Conservation (phyloP, 176 grass and related monocot species). For the Microstegium vimineum region DNA sequence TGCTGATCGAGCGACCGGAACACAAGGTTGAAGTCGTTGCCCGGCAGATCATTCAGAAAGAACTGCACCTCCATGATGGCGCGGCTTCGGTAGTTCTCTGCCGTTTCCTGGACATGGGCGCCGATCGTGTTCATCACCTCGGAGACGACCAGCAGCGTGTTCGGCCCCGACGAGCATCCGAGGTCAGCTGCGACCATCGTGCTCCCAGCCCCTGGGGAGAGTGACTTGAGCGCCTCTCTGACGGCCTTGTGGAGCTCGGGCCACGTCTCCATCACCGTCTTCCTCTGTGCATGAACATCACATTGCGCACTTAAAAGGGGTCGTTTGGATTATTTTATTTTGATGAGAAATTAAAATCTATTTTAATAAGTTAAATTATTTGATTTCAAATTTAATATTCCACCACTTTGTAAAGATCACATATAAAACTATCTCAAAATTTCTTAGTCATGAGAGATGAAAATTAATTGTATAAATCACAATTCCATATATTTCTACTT, state of each 20-base stretch:
- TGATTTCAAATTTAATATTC: no score
- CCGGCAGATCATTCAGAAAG: slow-evolving; percentile 50
- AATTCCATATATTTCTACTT: no score
- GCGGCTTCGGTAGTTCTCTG: not conserved
- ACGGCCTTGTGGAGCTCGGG: slow-evolving; percentile 3
- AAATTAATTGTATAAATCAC: no score
- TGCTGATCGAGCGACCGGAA: slow-evolving; percentile 33
- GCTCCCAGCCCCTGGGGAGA: not conserved
- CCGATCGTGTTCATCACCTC: slow-evolving; percentile 20
- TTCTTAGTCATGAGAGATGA: no score
- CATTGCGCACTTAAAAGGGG: no score
- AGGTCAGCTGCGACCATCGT: slow-evolving; percentile 42
- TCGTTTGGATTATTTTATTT: no score
- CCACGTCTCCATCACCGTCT: slow-evolving; percentile 18
- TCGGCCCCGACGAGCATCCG: slow-evolving; percentile 43
- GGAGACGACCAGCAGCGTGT: slow-evolving; percentile 30
- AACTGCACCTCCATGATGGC: slow-evolving; percentile 20
- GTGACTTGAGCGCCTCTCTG: not conserved
- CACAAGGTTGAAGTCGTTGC: slow-evolving; percentile 54
- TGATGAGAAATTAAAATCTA: no score
- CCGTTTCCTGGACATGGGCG: not conserved
- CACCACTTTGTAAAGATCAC: no score
- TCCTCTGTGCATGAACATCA: slow-evolving; percentile 15
- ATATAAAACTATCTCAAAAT: no score
- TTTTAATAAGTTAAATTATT: no score